Evolutionary conservation across 2,329 filamentous ascomycete genomes (phyloP), one percentile per base, ranked within the genome.

Genomic region (Emydomyces testavorans): DNA sequence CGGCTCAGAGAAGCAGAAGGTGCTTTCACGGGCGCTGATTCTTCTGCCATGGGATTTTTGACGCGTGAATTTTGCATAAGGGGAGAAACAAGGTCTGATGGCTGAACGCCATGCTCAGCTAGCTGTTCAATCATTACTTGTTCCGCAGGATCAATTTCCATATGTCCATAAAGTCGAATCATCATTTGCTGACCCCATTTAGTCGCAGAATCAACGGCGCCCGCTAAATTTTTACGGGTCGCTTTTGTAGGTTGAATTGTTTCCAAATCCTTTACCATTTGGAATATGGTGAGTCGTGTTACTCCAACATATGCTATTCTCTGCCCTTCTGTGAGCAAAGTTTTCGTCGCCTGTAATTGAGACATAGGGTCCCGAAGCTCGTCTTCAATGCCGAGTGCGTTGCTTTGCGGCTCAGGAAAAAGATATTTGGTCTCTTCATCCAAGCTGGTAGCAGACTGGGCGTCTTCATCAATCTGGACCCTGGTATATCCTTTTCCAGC

Each of bases 111-210:
- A 66, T 98, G 92, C 50, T 92, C 85, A 10, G 85, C 83, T 50
- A 98, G 73, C 65, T 98, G 92, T 68, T 98, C 92, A 56, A 98
- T 95, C 92, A 98, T 98, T 64, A 98, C 74, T 70, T 98, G 92
- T 66, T 98, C 92, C 50, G 67, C 65, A 28, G 82, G 73, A 60
- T 82, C 88, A 59, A 98, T 93, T 51, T 98, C 92, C 92, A 98
- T 98, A 66, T 98, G 92, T 10, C 79, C 72, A 64, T 96, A 98
- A 10, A 98, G 65, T 20, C 90, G 80, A 51, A 95, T 80, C 89
- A 98, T 98, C 76, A 94, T 94, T 70, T 93, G 93, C 64, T 98
- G 92, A 49, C 85, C 81, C 90, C 90, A 98, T 84, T 95, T 95
- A 65, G 83, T 83, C 70, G 85, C 82, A 29, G 81, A 78, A 64